Evolutionary conservation across 164 flowering plant genomes (phyloP), one percentile per base, ranked within the genome.

Genomic region (Kingdonia uniflora): DNA sequence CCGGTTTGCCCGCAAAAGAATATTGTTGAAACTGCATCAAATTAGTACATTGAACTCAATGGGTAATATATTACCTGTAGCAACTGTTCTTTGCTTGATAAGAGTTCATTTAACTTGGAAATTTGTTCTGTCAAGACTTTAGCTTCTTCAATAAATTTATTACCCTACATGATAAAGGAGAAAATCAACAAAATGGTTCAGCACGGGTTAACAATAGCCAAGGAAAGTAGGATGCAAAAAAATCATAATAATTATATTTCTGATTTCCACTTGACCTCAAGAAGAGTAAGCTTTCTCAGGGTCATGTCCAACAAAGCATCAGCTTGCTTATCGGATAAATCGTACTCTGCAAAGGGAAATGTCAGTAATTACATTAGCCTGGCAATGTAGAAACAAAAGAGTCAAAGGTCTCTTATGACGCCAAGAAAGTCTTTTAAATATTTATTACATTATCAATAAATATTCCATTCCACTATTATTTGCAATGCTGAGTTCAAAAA

Each of bases 291-390:
- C 65, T 71, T 80, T 65, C 99, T 76, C 44, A 89, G 67, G 66
- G 71, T 81, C 45, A 89, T 89, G 67, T 84, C 96, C 69, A 94
- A 57, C 65, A 94, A 69, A 52, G 99, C 95, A 57, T 89, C 97
- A 63, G 97, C 95, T 79, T 94, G 99, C 67, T 79, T 87, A 41
- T 79, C 87, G 59, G 97, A 82, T 48, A 94, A 73, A 65, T 62
- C 66, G 59, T 74, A 87, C 55, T 75, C 99, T 92, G 81, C 65
- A 61, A 11, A 26, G 21, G 33, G 25, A 29, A 29, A 48, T 22
- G 2, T 17, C 4, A 13, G 23, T 19, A 20, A 3, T 14, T 16
- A 33, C 25, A 26, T 49, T 29, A 49, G 37, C 23, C 38, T 21
- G 26, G 42, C 22, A 19, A 16, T 23, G 23, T 40, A 33, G 8